Percentiles rank a stretch among this genome's conserved stretches.
Evolutionary conservation across 2,329 filamentous ascomycete species (phyloP).

Genomic region (Exophiala bonariae): DNA sequence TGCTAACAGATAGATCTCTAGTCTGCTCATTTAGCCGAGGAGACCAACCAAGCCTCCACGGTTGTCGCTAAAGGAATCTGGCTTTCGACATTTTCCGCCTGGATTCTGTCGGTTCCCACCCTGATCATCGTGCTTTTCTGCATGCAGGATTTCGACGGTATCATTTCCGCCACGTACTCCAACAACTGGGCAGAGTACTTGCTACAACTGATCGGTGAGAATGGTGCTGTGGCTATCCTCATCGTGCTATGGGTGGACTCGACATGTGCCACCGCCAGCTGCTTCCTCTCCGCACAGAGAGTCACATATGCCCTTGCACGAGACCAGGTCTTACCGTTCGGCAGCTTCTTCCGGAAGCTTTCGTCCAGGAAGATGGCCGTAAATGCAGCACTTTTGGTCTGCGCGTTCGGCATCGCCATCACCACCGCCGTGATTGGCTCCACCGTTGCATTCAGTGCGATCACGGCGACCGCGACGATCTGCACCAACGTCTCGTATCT

Average conservation of each 20-base stretch:
- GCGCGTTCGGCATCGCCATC: constrained; percentile 34
- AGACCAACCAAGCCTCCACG: constrained; percentile 38
- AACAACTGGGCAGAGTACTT: constrained; percentile 45
- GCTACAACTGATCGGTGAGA: constrained; percentile 37
- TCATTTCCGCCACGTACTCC: constrained; percentile 36
- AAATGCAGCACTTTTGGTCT: constrained; percentile 37
- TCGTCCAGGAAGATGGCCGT: constrained; percentile 37
- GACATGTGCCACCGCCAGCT: constrained; percentile 38
- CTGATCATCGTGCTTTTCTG: constrained; percentile 43
- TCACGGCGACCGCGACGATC: constrained; percentile 41
- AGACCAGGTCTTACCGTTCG: constrained; percentile 41
- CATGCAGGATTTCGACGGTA: constrained; percentile 42
- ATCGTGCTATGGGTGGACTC: constrained; percentile 39
- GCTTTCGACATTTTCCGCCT: constrained; percentile 37
- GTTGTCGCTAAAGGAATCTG: constrained; percentile 43
- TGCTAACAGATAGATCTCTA: too few species aligned
- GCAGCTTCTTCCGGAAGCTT: constrained; percentile 36
- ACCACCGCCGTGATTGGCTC: constrained; percentile 40
- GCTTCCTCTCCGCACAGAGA: constrained; percentile 41
- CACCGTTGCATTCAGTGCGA: constrained; percentile 38
- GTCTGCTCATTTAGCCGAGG: constrained; percentile 39
- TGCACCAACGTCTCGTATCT: constrained; percentile 41
- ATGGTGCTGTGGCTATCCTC: constrained; percentile 38
- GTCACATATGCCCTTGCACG: constrained; percentile 43
- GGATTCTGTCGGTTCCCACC: constrained; percentile 40